Percentiles rank a stretch among this genome's conserved stretches.
phyloP scores from a whole-genome alignment of 768 basidiomycete genomes.

The Tylopilus sp. region DNA sequence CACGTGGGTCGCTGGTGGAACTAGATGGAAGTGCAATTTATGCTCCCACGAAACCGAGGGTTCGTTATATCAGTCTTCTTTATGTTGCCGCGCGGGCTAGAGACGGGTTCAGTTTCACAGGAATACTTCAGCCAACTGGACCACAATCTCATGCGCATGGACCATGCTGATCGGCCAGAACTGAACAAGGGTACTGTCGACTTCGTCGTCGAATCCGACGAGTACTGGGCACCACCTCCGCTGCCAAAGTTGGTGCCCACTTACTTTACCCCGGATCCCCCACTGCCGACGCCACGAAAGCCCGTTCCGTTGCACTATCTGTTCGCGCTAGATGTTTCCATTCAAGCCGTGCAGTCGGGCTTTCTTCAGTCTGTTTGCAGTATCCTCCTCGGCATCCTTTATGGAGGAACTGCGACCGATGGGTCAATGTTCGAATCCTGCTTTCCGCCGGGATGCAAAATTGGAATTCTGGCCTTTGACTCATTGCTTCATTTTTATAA shows the following conservation, averaged over 20 bases:
- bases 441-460: constrained; percentile 49
- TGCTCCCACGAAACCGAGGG: constrained; percentile 84
- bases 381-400: constrained; percentile 60
- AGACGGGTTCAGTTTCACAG: constrained; percentile 51
- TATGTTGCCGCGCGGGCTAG: constrained; percentile 1
- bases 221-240: constrained; percentile 83
- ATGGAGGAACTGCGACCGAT: constrained; percentile 44
- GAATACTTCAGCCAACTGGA: constrained; percentile 87
- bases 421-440: constrained; percentile 44
- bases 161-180: constrained; percentile 81
- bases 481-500: constrained; percentile 82
- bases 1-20: constrained; percentile 76
- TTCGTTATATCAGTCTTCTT: constrained; percentile 35
- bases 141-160: constrained; percentile 69
- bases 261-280: constrained; percentile 51
- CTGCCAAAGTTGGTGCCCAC: constrained; percentile 49
- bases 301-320: constrained; percentile 72
- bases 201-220: constrained; percentile 67
- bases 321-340: constrained; percentile 86
- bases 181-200: constrained; percentile 90
- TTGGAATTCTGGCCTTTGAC: constrained; percentile 88
- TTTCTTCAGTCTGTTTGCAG: constrained; percentile 66
- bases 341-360: constrained; percentile 63
- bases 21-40: constrained; percentile 89
- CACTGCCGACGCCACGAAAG: constrained; percentile 40